phyloP scores from a whole-genome alignment of 345 rosid species.

The Eucalyptus polyanthemos region DNA sequence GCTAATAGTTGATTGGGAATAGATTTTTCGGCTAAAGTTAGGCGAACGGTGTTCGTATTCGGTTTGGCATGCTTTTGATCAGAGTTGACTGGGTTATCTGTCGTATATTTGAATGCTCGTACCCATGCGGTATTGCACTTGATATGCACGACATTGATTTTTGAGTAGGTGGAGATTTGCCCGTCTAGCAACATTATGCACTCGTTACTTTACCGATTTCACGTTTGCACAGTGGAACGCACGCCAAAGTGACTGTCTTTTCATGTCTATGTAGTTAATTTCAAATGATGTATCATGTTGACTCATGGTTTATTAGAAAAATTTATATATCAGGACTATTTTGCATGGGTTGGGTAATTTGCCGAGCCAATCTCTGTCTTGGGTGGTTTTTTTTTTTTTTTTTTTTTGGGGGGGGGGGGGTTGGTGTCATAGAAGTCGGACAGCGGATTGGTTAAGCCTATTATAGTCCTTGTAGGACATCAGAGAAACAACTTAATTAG shows the following conservation, averaged over 20 bases:
- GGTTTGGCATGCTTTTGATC: background rate
- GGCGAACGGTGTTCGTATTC: background rate
- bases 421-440: background rate
- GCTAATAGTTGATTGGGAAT: background rate
- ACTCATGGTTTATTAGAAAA: background rate
- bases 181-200: background rate
- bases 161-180: background rate
- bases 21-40: background rate
- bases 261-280: background rate
- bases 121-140: background rate
- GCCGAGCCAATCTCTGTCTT: background rate
- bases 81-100: background rate
- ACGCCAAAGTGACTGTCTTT: background rate
- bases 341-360: background rate
- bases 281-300: background rate
- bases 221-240: background rate
- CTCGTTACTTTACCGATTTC: background rate
- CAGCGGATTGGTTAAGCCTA: background rate
- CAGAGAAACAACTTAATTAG: background rate
- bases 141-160: background rate
- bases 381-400: background rate
- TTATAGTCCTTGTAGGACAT: background rate
- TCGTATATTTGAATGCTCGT: background rate
- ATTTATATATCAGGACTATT: background rate
- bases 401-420: background rate